Evolutionary conservation across 2,329 filamentous ascomycete species (phyloP).

Genomic region (Cordyceps tenuipes): DNA sequence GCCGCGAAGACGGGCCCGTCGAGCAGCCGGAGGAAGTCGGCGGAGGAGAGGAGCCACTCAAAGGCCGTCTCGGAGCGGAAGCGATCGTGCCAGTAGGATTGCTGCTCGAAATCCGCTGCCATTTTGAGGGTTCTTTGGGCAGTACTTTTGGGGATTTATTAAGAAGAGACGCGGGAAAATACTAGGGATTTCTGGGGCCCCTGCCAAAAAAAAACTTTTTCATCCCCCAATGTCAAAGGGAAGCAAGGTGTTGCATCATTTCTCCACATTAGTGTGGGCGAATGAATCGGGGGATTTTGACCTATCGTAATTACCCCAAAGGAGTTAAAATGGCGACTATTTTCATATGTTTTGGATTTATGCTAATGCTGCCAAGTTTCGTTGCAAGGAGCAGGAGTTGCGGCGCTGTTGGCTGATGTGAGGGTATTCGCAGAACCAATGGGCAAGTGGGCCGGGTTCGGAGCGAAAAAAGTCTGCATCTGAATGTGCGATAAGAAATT

Average conservation of each 20-base stretch:
- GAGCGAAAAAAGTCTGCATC: background rate
- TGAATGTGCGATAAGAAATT: background rate
- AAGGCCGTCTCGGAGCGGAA: slow-evolving; percentile 37
- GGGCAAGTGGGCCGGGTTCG: background rate
- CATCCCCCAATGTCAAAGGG: background rate
- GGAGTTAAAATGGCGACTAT: background rate
- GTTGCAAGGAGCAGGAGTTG: background rate
- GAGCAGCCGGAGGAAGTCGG: slow-evolving; percentile 31
- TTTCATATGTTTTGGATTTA: background rate
- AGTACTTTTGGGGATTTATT: background rate
- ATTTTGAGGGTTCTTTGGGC: background rate
- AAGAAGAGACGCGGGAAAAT: no score
- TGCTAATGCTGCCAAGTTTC: background rate
- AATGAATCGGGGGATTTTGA: background rate
- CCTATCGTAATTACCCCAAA: background rate
- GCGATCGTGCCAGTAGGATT: slow-evolving; percentile 41
- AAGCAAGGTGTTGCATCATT: background rate
- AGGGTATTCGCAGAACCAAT: background rate
- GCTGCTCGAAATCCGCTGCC: slow-evolving; percentile 36
- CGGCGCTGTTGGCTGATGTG: background rate
- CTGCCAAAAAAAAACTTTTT: background rate
- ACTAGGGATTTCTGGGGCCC: no score
- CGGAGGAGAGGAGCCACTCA: slow-evolving; percentile 39
- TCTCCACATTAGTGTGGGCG: slow-evolving; percentile 7
- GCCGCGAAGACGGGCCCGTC: slow-evolving; percentile 26